Conservation (phyloP, 352 stramenopile genomes). For the Globisporangium polare region DNA sequence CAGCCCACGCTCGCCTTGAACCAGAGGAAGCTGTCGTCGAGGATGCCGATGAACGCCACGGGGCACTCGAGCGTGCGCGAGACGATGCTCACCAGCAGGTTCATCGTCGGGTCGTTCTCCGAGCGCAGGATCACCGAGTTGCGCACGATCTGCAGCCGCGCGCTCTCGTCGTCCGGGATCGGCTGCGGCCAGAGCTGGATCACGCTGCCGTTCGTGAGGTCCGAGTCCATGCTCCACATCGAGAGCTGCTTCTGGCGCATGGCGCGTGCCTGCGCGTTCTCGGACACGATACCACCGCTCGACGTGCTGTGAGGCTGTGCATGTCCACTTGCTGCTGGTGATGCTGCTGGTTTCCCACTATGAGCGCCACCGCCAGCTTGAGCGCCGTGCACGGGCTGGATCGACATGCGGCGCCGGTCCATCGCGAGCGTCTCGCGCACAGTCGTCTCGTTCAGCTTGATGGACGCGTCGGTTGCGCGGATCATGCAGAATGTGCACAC, state of each 20-base stretch:
- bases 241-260: constrained; percentile 40
- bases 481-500: constrained; percentile 83
- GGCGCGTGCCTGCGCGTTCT: neutral
- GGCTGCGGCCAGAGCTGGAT: constrained; percentile 64
- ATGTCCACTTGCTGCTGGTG: neutral
- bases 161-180: constrained; percentile 41
- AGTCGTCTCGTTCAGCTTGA: constrained; percentile 46
- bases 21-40: constrained; percentile 48
- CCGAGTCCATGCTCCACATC: constrained; percentile 55
- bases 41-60: constrained; percentile 63
- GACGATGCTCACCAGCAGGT: constrained; percentile 66
- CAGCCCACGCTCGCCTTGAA: constrained; percentile 71
- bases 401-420: constrained; percentile 21
- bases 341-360: too few species aligned
- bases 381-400: constrained; percentile 5
- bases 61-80: constrained; percentile 61
- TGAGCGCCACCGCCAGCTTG: neutral
- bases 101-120: constrained; percentile 70
- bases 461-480: constrained; percentile 63
- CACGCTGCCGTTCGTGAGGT: constrained; percentile 53
- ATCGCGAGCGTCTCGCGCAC: constrained; percentile 35
- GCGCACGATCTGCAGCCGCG: constrained; percentile 42
- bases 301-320: neutral
- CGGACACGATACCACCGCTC: neutral
- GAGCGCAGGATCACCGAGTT: constrained; percentile 43